Evolutionary conservation across 2,329 filamentous ascomycete species (phyloP).

Genomic region (Verticillium albo-atrum): DNA sequence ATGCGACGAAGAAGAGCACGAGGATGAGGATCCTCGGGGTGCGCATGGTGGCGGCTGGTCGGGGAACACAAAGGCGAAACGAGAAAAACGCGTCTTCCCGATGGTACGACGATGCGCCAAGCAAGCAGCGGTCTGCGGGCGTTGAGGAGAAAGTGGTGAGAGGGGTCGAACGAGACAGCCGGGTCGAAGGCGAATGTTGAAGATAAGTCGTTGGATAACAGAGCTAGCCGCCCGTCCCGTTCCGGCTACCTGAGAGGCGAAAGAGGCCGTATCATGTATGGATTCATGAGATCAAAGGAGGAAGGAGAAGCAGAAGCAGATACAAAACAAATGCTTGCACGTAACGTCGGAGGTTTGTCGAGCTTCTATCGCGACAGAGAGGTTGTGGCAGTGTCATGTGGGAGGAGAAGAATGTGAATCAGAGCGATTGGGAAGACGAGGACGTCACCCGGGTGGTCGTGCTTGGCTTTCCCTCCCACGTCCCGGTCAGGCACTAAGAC

Average conservation of each 20-base stretch:
- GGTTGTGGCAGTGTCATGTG: background rate
- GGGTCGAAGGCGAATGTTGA: background rate
- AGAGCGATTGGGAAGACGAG: background rate
- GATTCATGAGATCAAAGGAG: background rate
- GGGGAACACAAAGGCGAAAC: background rate
- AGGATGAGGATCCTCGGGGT: slow-evolving; percentile 50
- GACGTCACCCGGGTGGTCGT: background rate
- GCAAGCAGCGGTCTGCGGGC: background rate
- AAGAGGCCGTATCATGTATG: background rate
- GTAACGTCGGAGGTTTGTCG: background rate
- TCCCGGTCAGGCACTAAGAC: background rate
- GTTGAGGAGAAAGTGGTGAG: background rate
- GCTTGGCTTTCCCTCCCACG: background rate
- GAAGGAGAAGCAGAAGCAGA: background rate
- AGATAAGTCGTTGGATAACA: background rate
- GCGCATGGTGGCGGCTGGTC: slow-evolving; percentile 39
- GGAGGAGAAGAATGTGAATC: background rate
- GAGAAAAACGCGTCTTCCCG: background rate
- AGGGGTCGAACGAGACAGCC: background rate
- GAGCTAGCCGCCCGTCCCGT: background rate
- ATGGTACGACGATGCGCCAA: background rate
- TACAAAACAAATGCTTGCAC: background rate
- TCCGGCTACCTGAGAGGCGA: background rate
- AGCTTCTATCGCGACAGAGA: background rate
- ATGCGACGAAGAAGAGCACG: slow-evolving; percentile 47